phyloP scores from a whole-genome alignment of 2,329 filamentous ascomycete species.

The Colletotrichum sp. region DNA sequence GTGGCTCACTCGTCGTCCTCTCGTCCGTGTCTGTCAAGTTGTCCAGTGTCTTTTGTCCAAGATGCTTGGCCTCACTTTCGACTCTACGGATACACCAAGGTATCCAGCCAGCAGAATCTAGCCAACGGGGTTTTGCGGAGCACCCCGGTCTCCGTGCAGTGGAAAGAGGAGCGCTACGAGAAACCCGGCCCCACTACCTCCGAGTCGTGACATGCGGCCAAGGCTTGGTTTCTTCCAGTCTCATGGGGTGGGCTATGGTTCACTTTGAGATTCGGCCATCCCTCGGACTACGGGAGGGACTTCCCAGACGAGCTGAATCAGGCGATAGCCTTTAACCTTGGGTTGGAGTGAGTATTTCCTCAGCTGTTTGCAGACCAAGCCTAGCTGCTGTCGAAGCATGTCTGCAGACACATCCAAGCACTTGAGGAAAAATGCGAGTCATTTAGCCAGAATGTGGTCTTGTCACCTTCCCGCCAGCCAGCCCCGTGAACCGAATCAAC shows the following conservation, averaged over 20 bases:
- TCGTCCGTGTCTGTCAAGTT: neutral
- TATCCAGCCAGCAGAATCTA: neutral
- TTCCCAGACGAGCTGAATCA: neutral
- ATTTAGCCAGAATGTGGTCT: neutral
- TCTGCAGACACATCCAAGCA: neutral
- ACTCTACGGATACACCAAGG: neutral
- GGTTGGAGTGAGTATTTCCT: neutral
- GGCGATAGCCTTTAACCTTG: neutral
- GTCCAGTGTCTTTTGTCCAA: neutral
- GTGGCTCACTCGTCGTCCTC: neutral
- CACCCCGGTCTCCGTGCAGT: neutral
- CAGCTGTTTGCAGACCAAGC: neutral
- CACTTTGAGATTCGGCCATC: neutral
- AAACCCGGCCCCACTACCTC: neutral
- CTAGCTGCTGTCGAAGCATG: neutral
- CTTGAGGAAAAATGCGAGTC: neutral
- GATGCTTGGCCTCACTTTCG: neutral
- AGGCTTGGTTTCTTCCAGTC: neutral
- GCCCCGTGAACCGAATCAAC: neutral
- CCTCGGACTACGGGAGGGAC: neutral
- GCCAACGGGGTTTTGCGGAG: neutral
- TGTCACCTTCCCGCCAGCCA: neutral
- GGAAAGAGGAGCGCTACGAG: neutral
- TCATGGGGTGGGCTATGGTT: neutral
- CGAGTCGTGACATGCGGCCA: constrained; percentile 6